These are phyloP conservation scores for Fusarium metavorans DNA, from an alignment of 2,329 filamentous ascomycete genomes.

Conservation along the genomic window DNA sequence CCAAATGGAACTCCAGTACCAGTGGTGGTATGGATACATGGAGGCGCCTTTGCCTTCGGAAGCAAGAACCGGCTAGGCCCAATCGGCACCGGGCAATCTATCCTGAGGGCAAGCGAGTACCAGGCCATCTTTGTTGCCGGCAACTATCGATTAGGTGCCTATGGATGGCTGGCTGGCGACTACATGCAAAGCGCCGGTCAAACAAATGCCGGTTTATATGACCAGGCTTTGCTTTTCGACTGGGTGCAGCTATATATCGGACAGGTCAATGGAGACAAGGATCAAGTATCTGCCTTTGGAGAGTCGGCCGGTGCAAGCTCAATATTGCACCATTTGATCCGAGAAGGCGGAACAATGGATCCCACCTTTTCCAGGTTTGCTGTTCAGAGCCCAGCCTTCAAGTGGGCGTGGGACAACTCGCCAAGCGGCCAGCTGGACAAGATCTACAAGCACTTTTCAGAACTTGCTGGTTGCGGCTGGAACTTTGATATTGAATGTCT, in stretches of 20 bases:
- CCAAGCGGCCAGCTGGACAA: slow-evolving; percentile 16
- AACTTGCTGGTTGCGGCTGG: neutral
- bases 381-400: slow-evolving; percentile 20
- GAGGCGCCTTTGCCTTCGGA: neutral
- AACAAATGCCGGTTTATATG: neutral
- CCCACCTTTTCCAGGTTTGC: neutral
- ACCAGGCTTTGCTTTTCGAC: neutral
- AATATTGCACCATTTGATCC: neutral
- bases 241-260: neutral
- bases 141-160: neutral
- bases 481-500: slow-evolving; percentile 24
- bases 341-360: neutral
- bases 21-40: neutral
- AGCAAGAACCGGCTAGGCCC: neutral
- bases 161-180: neutral
- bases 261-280: neutral
- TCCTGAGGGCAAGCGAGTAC: neutral
- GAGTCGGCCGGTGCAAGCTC: neutral
- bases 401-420: slow-evolving; percentile 31
- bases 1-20: neutral
- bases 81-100: neutral
- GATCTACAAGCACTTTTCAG: slow-evolving; percentile 15
- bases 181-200: neutral
- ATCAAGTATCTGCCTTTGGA: neutral
- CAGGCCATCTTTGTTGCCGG: neutral